Percentiles rank a stretch among this genome's conserved stretches.
These are phyloP conservation scores for Plasmodium ovale DNA, from an alignment of 169 alveolate genomes.

Conservation along the genomic window DNA sequence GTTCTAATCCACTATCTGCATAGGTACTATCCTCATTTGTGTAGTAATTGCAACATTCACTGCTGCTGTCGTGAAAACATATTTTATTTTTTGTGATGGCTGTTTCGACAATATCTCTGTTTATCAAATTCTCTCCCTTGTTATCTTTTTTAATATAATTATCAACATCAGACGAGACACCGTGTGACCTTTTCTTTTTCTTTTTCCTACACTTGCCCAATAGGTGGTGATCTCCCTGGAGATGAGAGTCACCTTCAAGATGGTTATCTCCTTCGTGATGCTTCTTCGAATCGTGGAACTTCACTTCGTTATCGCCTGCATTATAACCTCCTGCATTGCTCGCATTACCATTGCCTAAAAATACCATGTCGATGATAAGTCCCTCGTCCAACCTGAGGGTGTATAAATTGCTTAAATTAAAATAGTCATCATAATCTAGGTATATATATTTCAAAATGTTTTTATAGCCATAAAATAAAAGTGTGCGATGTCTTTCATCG, in stretches of 20 bases:
- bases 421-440: conserved; percentile 55
- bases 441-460: conserved; percentile 48
- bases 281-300: not conserved
- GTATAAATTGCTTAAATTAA: conserved; percentile 26
- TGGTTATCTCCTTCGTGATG: no score
- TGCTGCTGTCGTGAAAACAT: not conserved
- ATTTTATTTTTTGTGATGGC: not conserved
- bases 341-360: conserved; percentile 1
- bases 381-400: conserved; percentile 68
- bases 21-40: not conserved
- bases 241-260: not conserved
- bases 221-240: not conserved
- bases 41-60: not conserved
- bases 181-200: not conserved
- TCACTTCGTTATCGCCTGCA: not conserved
- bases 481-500: conserved; percentile 61
- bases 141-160: not conserved
- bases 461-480: conserved; percentile 66
- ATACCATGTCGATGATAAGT: conserved; percentile 31
- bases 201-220: not conserved
- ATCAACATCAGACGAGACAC: not conserved
- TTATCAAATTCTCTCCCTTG: not conserved
- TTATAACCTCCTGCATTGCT: not conserved
- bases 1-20: not conserved
- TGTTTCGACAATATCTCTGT: not conserved